These are phyloP conservation scores for Mycocentrospora acerina DNA, from an alignment of 2,329 filamentous ascomycete genomes.

Conservation along the genomic window DNA sequence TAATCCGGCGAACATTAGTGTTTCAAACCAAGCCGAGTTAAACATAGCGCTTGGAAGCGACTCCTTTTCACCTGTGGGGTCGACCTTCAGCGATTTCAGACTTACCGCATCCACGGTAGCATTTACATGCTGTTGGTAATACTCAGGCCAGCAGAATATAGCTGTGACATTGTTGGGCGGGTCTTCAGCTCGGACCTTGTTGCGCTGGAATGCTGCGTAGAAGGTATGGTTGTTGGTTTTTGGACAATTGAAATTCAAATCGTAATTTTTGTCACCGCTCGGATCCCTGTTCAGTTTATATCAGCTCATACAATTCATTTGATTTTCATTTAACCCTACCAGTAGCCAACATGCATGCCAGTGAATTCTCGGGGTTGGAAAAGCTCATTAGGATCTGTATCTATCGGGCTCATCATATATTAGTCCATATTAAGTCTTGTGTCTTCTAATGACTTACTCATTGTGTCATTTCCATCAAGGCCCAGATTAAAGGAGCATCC, in stretches of 20 bases:
- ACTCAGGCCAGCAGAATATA: conserved; percentile 34
- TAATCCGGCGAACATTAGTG: conserved; percentile 10
- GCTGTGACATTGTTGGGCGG: conserved; percentile 17
- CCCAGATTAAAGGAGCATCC: conserved; percentile 21
- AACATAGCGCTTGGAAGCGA: conserved; percentile 30
- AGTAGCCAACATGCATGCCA: conserved; percentile 50
- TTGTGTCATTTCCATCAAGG: conserved; percentile 15
- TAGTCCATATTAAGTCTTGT: no score
- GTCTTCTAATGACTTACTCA: neutral
- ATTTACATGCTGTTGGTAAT: conserved; percentile 50
- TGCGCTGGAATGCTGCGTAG: conserved; percentile 16
- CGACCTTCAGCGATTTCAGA: conserved; percentile 3
- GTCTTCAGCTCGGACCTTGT: conserved; percentile 13
- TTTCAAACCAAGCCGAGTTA: conserved; percentile 45
- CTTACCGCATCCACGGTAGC: conserved; percentile 39
- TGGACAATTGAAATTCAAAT: conserved; percentile 33
- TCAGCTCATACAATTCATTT: no score
- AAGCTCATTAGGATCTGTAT: no score
- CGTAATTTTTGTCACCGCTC: conserved; percentile 37
- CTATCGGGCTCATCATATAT: no score
- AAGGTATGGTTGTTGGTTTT: conserved; percentile 38
- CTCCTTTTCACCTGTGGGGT: conserved; percentile 22
- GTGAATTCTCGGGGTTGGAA: conserved; percentile 27
- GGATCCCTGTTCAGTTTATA: conserved; percentile 5
- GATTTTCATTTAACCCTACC: no score